phyloP scores from a whole-genome alignment of 164 flowering plant species.

The Magnolia changhungtana region DNA sequence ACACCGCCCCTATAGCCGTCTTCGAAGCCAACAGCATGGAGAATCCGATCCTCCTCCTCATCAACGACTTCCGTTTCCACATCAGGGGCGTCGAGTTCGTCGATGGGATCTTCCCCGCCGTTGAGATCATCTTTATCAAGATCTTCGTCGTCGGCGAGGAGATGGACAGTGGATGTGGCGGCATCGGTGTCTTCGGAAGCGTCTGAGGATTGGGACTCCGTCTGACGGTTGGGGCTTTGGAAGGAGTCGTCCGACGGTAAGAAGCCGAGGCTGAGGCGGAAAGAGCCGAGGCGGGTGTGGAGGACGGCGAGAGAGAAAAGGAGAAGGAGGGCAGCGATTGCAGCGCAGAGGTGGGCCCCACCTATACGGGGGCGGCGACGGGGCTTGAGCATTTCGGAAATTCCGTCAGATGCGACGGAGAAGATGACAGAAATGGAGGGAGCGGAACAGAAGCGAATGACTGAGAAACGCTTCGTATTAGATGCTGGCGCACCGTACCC shows the following conservation, averaged over 20 bases:
- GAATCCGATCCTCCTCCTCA: conserved; percentile 31
- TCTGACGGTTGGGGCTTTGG: background rate
- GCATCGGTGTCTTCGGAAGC: conserved; percentile 10
- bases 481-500: too few relatives aligned
- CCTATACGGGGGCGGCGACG: conserved; percentile 41
- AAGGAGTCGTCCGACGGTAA: background rate
- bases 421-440: too few relatives aligned
- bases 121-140: background rate
- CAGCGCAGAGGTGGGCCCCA: conserved; percentile 69
- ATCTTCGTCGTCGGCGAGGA: background rate
- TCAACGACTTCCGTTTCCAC: conserved; percentile 28
- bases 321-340: conserved; percentile 74
- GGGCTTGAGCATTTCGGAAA: background rate
- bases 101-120: conserved; percentile 38
- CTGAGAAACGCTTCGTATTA: too few relatives aligned
- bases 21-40: conserved; percentile 29
- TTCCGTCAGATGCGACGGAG: too few relatives aligned
- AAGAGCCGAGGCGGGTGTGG: conserved; percentile 56
- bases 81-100: conserved; percentile 59
- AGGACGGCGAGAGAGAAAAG: conserved; percentile 81
- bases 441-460: too few relatives aligned
- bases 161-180: background rate
- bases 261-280: conserved; percentile 8
- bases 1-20: conserved; percentile 20
- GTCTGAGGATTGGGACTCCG: conserved; percentile 7